Conservation (phyloP, 2,329 filamentous ascomycete genomes). For the Diaporthe nobilis region DNA sequence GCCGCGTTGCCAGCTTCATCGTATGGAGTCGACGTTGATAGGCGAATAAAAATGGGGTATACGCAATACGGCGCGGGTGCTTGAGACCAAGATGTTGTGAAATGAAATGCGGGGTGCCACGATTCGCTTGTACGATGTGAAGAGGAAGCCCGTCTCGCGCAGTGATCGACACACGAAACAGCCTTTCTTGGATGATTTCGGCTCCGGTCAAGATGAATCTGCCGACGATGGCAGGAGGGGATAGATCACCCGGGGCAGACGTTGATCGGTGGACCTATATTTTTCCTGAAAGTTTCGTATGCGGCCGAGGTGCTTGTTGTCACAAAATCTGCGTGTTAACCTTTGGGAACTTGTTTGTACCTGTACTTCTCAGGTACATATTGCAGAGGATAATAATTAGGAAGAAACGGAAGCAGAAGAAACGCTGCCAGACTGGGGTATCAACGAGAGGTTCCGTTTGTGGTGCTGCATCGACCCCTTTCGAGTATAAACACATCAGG, state of each 20-base stretch:
- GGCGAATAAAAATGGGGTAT: conserved; percentile 11
- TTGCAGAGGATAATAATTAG: background rate
- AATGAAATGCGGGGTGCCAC: conserved; percentile 22
- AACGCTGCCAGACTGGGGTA: background rate
- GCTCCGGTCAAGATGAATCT: background rate
- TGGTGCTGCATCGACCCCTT: background rate
- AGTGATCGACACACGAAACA: background rate
- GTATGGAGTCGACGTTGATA: background rate
- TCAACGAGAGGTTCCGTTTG: background rate
- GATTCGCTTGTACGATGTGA: conserved; percentile 12
- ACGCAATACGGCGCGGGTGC: conserved; percentile 9
- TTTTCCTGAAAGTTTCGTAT: background rate
- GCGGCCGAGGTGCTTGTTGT: background rate
- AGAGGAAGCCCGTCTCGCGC: background rate
- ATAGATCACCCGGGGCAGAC: background rate
- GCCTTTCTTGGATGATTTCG: background rate
- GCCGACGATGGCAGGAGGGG: background rate
- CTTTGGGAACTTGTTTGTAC: background rate
- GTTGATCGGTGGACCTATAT: background rate
- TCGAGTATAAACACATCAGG: background rate
- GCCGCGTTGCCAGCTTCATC: background rate
- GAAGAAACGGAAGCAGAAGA: background rate
- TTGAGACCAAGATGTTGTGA: background rate
- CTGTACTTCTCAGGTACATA: background rate
- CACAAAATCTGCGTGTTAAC: background rate